Evolutionary conservation across 2,329 filamentous ascomycete species (phyloP).

Genomic region (Diaporthe sp.): DNA sequence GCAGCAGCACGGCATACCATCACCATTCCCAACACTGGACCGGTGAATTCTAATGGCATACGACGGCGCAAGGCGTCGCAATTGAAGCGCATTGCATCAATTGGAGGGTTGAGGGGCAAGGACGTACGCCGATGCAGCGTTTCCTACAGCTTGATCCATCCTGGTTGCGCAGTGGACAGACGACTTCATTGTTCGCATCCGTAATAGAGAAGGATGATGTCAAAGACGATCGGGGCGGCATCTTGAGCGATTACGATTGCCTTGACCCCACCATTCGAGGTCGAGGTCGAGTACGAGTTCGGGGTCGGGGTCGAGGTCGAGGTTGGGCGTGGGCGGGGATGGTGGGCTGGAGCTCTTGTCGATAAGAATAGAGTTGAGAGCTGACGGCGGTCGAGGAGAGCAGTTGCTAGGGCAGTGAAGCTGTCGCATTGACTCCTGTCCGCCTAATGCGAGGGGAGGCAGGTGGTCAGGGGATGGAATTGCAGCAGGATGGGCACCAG

Average conservation of each 20-base stretch:
- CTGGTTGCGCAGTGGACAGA: conserved; percentile 95
- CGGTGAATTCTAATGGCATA: conserved; percentile 12
- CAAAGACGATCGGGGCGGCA: conserved; percentile 90
- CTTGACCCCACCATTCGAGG: conserved; percentile 69
- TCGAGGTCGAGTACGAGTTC: conserved; percentile 45
- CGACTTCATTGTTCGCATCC: conserved; percentile 94
- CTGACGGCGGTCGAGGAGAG: conserved; percentile 33
- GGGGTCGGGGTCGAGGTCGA: conserved; percentile 45
- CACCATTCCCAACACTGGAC: not conserved
- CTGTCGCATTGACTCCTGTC: conserved; percentile 47
- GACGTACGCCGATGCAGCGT: conserved; percentile 94
- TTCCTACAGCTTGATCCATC: conserved; percentile 98
- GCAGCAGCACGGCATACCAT: not conserved
- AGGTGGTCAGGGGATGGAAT: conserved; percentile 22
- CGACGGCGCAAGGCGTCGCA: conserved; percentile 40
- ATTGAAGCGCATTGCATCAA: conserved; percentile 32
- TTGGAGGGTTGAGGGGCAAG: conserved; percentile 32
- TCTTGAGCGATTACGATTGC: conserved; percentile 57
- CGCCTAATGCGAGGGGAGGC: conserved; percentile 42
- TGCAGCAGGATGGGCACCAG: conserved; percentile 41
- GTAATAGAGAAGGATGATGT: conserved; percentile 93
- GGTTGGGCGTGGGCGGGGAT: conserved; percentile 39
- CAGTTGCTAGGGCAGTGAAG: conserved; percentile 39
- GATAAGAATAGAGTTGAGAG: conserved; percentile 45
- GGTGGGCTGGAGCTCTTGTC: conserved; percentile 45